Conservation (phyloP, 805 yeast genomes). For the Lachancea sp. region DNA sequence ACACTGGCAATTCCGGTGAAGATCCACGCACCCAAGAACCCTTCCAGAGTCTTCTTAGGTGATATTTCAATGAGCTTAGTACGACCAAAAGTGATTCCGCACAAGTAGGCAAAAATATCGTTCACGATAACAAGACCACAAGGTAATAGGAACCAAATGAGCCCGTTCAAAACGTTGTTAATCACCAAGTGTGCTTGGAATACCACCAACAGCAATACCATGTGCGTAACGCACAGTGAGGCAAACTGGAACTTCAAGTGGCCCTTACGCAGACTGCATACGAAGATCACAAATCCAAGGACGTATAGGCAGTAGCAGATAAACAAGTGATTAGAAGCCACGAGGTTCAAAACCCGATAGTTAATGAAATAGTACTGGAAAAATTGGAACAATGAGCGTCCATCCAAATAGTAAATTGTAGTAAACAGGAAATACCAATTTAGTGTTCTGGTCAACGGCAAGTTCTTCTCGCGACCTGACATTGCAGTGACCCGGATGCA, state of each 20-base stretch:
- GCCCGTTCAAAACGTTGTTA: slow-evolving; percentile 80
- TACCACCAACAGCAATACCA: slow-evolving; percentile 84
- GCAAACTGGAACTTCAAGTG: slow-evolving; percentile 88
- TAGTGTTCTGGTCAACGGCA: slow-evolving; percentile 75
- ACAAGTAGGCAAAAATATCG: slow-evolving; percentile 92
- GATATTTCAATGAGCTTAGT: slow-evolving; percentile 90
- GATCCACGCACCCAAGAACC: slow-evolving; percentile 95
- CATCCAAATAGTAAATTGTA: slow-evolving; percentile 86
- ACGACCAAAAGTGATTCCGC: slow-evolving; percentile 93
- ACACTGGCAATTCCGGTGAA: slow-evolving; percentile 78
- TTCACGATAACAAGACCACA: slow-evolving; percentile 87
- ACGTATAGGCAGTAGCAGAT: slow-evolving; percentile 79
- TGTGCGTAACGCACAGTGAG: slow-evolving; percentile 87
- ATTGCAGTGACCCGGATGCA: slow-evolving; percentile 77
- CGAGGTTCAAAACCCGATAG: slow-evolving; percentile 41
- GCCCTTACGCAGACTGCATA: slow-evolving; percentile 81
- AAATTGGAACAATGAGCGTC: slow-evolving; percentile 69
- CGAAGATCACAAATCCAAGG: slow-evolving; percentile 84
- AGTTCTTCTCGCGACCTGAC: slow-evolving; percentile 74
- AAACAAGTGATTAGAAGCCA: slow-evolving; percentile 75
- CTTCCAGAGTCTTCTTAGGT: slow-evolving; percentile 96
- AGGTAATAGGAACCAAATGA: slow-evolving; percentile 92
- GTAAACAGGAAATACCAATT: slow-evolving; percentile 90
- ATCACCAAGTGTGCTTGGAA: slow-evolving; percentile 92
- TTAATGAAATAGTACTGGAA: slow-evolving; percentile 41